A percentile compares a stretch with the other conserved stretches of the same genome.
Conservation (phyloP, 306 rosid species). For the Heteromeles arbutifolia region DNA sequence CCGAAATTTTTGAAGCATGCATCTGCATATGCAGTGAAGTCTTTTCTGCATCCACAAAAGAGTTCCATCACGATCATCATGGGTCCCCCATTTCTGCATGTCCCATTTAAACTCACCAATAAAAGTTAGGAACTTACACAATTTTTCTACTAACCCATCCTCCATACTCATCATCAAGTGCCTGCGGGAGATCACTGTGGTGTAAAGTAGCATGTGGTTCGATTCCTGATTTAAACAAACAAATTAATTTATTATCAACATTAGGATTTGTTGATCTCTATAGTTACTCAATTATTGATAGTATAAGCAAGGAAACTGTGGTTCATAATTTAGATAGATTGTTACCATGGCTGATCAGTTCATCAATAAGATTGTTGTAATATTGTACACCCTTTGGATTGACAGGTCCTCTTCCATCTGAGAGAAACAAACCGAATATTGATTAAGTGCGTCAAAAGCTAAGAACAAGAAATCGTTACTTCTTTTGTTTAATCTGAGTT, state of each 20-base stretch:
- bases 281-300: not conserved
- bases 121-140: constrained; percentile 35
- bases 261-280: too few species aligned
- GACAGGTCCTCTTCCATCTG: constrained; percentile 65
- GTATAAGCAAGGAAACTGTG: too few species aligned
- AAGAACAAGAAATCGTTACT: not conserved
- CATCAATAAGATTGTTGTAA: constrained; percentile 72
- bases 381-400: constrained; percentile 67
- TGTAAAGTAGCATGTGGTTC: constrained; percentile 65
- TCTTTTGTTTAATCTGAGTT: not conserved
- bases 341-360: constrained; percentile 49
- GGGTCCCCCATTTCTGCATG: not conserved
- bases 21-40: constrained; percentile 64
- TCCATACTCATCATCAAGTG: constrained; percentile 73
- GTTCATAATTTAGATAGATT: not conserved
- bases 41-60: constrained; percentile 47
- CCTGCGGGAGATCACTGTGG: constrained; percentile 57
- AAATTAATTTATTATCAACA: too few species aligned
- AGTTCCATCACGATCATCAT: not conserved
- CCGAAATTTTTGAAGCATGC: constrained; percentile 76
- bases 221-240: constrained; percentile 40
- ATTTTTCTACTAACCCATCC: constrained; percentile 64
- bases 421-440: not conserved
- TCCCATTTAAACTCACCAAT: not conserved
- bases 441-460: not conserved